These are phyloP conservation scores for Puya raimondii DNA, from an alignment of 176 grass and related monocot genomes.

Conservation along the genomic window DNA sequence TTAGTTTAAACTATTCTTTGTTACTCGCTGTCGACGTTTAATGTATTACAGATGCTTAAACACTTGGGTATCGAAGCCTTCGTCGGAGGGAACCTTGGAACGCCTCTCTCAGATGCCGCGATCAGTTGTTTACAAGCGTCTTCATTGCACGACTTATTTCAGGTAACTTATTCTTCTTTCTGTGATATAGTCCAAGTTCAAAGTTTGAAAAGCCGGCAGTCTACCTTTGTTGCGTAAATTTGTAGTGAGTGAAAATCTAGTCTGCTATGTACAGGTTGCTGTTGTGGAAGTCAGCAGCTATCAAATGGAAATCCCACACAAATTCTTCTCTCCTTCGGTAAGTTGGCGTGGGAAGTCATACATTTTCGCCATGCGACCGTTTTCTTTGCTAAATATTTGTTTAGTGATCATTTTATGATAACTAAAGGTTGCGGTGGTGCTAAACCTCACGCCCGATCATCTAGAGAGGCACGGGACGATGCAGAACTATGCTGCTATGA, in stretches of 20 bases:
- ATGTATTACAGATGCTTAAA: constrained; percentile 12
- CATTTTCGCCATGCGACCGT: background rate
- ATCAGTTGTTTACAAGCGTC: constrained; percentile 1
- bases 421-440: constrained; percentile 8
- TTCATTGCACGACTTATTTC: constrained; percentile 8
- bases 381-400: background rate
- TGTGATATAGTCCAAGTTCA: background rate
- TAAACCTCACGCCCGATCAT: constrained; percentile 15
- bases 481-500: constrained; percentile 10
- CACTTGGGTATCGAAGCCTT: constrained; percentile 14
- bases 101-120: constrained; percentile 14
- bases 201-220: background rate
- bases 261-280: constrained; percentile 4
- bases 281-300: constrained; percentile 22
- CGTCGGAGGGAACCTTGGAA: constrained; percentile 15
- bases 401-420: background rate
- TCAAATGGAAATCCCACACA: constrained; percentile 6
- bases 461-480: constrained; percentile 14
- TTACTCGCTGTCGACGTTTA: background rate
- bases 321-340: constrained; percentile 11
- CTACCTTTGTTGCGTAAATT: background rate
- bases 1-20: background rate
- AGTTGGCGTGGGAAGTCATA: background rate
- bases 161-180: constrained; percentile 4
- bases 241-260: background rate